These are phyloP conservation scores for Neurospora sp. DNA, from an alignment of 2,329 filamentous ascomycete species.

Conservation along the genomic window DNA sequence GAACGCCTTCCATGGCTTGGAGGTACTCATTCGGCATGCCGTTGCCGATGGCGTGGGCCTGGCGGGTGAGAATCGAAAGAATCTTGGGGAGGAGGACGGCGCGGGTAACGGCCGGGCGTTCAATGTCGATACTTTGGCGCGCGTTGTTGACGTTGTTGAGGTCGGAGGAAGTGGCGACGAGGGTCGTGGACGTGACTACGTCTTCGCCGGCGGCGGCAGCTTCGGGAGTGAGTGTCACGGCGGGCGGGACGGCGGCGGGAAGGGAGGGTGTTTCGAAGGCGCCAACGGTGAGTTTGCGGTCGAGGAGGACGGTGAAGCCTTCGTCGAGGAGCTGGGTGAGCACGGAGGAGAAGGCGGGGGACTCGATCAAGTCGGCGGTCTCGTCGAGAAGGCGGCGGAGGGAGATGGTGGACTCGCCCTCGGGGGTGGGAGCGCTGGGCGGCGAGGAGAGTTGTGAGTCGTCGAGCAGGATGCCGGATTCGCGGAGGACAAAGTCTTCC, in stretches of 20 bases:
- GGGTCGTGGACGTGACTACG: neutral
- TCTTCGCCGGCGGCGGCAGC: constrained; percentile 8
- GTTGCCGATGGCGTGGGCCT: constrained; percentile 81
- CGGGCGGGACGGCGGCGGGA: constrained; percentile 1
- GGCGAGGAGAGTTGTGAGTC: constrained; percentile 34
- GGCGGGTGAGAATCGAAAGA: constrained; percentile 78
- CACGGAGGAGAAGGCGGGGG: constrained; percentile 80
- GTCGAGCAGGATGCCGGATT: constrained; percentile 63
- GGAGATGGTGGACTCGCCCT: constrained; percentile 37
- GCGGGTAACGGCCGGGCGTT: constrained; percentile 27
- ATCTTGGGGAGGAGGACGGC: constrained; percentile 70
- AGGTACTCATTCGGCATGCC: constrained; percentile 64
- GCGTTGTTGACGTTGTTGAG: constrained; percentile 4
- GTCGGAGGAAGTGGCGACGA: neutral
- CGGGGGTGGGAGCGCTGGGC: constrained; percentile 12
- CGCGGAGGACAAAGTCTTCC: constrained; percentile 73
- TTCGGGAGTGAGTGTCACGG: constrained; percentile 15
- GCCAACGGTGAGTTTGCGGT: constrained; percentile 68
- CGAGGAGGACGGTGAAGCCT: constrained; percentile 74
- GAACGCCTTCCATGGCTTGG: constrained; percentile 64
- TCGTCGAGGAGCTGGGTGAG: constrained; percentile 78
- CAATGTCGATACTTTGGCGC: constrained; percentile 14
- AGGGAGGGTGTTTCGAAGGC: constrained; percentile 51
- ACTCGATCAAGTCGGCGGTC: constrained; percentile 91
- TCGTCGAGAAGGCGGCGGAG: constrained; percentile 85